These are phyloP conservation scores for Ceratocystis colombiana DNA, from an alignment of 2,329 filamentous ascomycete genomes.

Conservation along the genomic window DNA sequence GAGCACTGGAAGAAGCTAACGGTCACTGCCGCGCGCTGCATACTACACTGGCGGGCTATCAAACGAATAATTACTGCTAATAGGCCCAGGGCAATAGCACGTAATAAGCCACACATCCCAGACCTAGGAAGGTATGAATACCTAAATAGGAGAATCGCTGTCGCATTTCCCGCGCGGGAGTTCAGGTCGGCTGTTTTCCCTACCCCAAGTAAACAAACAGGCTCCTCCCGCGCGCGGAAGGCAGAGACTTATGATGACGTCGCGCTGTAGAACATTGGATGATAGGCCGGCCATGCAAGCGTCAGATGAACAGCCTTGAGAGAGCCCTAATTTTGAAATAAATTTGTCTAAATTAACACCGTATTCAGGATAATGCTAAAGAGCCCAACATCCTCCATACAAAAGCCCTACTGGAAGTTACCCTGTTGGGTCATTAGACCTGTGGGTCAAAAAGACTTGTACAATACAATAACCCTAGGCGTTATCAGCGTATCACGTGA, in stretches of 20 bases:
- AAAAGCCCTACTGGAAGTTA: neutral
- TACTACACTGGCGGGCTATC: no score
- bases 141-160: neutral
- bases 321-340: no score
- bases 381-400: no score
- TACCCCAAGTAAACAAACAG: neutral
- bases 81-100: no score
- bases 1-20: neutral
- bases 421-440: neutral
- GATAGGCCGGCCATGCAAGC: no score
- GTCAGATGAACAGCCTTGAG: neutral
- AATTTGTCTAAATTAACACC: no score
- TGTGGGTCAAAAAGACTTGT: neutral
- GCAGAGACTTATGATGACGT: neutral
- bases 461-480: neutral
- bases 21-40: neutral
- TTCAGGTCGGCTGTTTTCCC: neutral
- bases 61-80: no score
- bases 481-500: neutral
- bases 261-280: neutral
- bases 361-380: no score
- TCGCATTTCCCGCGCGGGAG: slow-evolving; percentile 8
- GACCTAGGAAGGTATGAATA: neutral
- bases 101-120: neutral
- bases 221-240: slow-evolving; percentile 1